Evolutionary conservation across 2,329 filamentous ascomycete species (phyloP).

Genomic region (Aspergillus glaucus): DNA sequence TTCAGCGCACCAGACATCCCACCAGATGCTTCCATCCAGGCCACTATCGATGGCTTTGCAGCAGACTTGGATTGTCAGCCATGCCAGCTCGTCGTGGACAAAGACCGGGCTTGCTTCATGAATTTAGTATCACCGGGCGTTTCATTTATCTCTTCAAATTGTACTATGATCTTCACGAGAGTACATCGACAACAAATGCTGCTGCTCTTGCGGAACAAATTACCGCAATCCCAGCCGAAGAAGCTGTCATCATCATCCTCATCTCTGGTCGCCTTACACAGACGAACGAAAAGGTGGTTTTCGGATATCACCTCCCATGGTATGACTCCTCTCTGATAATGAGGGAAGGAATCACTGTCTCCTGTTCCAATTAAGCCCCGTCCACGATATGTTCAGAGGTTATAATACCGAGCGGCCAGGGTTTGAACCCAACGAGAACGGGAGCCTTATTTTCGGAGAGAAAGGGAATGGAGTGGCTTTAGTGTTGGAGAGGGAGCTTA

Average conservation of each 20-base stretch:
- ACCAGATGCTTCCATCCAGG: no score
- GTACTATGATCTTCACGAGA: background rate
- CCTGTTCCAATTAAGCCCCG: background rate
- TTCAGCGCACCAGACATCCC: no score
- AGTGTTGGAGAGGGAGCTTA: background rate
- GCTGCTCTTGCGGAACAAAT: background rate
- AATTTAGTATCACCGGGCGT: no score
- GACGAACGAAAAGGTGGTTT: background rate
- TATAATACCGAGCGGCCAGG: background rate
- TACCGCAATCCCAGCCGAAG: background rate
- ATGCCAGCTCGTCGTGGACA: no score
- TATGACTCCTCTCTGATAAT: background rate
- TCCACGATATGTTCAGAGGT: background rate
- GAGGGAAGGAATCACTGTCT: background rate
- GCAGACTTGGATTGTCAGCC: no score
- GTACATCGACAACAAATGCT: background rate
- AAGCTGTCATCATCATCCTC: background rate
- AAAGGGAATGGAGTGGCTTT: background rate
- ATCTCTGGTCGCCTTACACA: background rate
- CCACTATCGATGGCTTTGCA: no score
- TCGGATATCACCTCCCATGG: background rate
- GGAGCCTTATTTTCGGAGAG: background rate
- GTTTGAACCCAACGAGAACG: background rate
- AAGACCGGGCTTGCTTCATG: no score
- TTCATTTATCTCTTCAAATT: no score